Evolutionary conservation across 1,284 basidiomycete genomes (phyloP).

Genomic region (Schizopora paradoxa): DNA sequence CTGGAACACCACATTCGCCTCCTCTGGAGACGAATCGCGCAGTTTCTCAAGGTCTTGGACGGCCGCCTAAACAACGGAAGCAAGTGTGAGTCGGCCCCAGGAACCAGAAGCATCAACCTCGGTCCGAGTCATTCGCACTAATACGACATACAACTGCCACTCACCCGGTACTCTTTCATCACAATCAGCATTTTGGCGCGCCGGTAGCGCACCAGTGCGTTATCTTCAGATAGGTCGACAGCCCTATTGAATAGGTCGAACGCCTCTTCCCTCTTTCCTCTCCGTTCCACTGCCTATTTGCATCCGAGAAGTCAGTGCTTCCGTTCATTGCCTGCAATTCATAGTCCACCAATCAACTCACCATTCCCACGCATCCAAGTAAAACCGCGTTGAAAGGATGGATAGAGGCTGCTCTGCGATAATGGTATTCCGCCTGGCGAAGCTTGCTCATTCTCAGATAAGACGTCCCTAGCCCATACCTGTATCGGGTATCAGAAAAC

Average conservation of each 20-base stretch:
- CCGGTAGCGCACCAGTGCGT: constrained; percentile 86
- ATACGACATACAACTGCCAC: constrained; percentile 30
- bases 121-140: constrained; percentile 11
- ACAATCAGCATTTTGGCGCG: constrained; percentile 83
- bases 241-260: constrained; percentile 77
- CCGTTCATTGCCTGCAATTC: background rate
- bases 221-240: constrained; percentile 69
- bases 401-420: constrained; percentile 82
- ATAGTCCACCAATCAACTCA: constrained; percentile 36
- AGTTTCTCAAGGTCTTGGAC: constrained; percentile 76
- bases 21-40: constrained; percentile 78
- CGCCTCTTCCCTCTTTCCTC: constrained; percentile 68
- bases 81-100: constrained; percentile 21
- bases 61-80: constrained; percentile 66
- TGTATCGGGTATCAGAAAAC: constrained; percentile 29
- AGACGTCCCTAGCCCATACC: constrained; percentile 95
- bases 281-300: constrained; percentile 74
- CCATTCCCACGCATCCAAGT: constrained; percentile 86
- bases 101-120: constrained; percentile 6
- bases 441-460: constrained; percentile 90
- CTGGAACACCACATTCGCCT: constrained; percentile 92
- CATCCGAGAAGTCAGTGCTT: background rate
- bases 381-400: constrained; percentile 89
- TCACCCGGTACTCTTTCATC: constrained; percentile 75
- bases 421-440: constrained; percentile 90